Evolutionary conservation across 2,329 filamentous ascomycete species (phyloP).

Genomic region (Fusarium ambrosium): DNA sequence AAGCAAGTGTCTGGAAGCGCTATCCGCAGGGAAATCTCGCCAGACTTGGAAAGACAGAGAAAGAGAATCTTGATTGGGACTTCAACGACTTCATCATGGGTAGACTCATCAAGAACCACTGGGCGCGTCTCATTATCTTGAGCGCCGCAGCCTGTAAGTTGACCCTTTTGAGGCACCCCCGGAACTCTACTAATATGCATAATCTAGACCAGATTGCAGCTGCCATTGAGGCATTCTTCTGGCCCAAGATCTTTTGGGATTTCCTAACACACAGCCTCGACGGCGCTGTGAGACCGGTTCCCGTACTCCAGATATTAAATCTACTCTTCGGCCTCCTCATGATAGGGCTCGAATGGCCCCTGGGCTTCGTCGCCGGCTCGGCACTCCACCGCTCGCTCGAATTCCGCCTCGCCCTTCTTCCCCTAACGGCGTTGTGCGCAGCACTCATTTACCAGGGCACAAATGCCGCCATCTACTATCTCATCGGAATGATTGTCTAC

Average conservation of each 20-base stretch:
- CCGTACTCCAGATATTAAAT: constrained; percentile 91
- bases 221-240: constrained; percentile 91
- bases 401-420: constrained; percentile 84
- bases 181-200: constrained; percentile 43
- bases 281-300: constrained; percentile 86
- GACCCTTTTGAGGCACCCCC: constrained; percentile 31
- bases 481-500: constrained; percentile 87
- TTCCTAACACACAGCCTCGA: constrained; percentile 94
- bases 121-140: constrained; percentile 93
- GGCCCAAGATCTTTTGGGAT: constrained; percentile 99
- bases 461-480: constrained; percentile 91
- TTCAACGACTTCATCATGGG: constrained; percentile 74
- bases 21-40: constrained; percentile 15
- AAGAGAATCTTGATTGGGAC: constrained; percentile 26
- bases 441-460: constrained; percentile 91
- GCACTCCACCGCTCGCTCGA: constrained; percentile 89
- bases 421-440: constrained; percentile 80
- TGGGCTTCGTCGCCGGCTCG: constrained; percentile 81
- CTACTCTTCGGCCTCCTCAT: constrained; percentile 83
- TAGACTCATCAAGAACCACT: constrained; percentile 99
- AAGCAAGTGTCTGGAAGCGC: constrained; percentile 15
- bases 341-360: constrained; percentile 91
- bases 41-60: constrained; percentile 13
- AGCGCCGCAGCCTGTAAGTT: constrained; percentile 81
- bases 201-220: constrained; percentile 86